phyloP scores from a whole-genome alignment of 2,329 filamentous ascomycete genomes.

The Aureobasidium musti region DNA sequence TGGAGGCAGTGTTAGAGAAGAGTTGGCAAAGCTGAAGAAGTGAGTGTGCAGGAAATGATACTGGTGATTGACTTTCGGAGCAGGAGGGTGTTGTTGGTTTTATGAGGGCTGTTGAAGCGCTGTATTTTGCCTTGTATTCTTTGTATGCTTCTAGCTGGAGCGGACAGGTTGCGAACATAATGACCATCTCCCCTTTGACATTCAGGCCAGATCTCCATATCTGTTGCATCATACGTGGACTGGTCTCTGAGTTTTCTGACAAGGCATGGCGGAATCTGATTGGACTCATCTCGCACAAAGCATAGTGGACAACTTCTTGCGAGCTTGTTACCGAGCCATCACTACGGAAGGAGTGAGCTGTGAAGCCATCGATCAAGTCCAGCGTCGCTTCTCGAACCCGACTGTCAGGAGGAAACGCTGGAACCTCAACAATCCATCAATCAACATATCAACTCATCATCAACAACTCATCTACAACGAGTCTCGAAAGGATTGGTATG shows the following conservation, averaged over 20 bases:
- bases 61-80: not conserved
- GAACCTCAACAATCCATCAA: too few species aligned
- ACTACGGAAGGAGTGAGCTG: too few species aligned
- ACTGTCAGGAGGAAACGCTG: too few species aligned
- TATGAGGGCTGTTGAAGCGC: not conserved
- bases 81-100: not conserved
- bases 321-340: too few species aligned
- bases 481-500: too few species aligned
- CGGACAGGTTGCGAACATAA: not conserved
- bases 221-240: not conserved
- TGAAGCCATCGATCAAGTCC: too few species aligned
- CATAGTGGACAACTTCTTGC: too few species aligned
- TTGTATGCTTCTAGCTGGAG: not conserved
- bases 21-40: conserved; percentile 38
- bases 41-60: not conserved
- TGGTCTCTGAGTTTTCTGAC: not conserved
- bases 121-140: not conserved
- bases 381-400: too few species aligned
- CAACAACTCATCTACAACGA: too few species aligned
- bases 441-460: too few species aligned
- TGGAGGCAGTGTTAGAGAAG: conserved; percentile 65
- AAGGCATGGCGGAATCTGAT: not conserved
- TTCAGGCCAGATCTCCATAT: not conserved
- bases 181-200: conserved; percentile 12
- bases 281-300: too few species aligned